Percentiles rank a stretch among this genome's conserved stretches.
These are phyloP conservation scores for Torulaspora delbrueckii DNA, from an alignment of 805 yeast species.

Conservation along the genomic window DNA sequence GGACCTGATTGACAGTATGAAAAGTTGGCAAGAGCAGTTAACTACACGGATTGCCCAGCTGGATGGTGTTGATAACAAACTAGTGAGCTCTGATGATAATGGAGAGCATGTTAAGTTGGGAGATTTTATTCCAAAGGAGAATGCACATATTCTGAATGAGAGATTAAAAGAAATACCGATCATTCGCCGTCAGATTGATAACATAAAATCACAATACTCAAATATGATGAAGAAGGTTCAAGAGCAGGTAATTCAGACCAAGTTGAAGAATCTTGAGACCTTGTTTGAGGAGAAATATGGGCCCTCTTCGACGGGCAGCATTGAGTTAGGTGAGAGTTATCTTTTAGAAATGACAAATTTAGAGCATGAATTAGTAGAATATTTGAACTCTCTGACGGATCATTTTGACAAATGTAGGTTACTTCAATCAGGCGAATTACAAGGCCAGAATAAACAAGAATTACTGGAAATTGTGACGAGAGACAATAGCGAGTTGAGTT, in stretches of 20 bases:
- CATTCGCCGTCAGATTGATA: slow-evolving; percentile 27
- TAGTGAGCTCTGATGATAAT: slow-evolving; percentile 21
- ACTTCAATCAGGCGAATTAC: slow-evolving; percentile 30
- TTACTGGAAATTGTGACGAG: slow-evolving; percentile 44
- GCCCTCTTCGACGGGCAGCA: slow-evolving; percentile 19
- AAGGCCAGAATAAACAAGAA: slow-evolving; percentile 36
- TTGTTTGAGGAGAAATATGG: slow-evolving; percentile 24
- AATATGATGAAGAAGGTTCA: slow-evolving; percentile 31
- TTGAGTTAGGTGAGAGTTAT: slow-evolving; percentile 25
- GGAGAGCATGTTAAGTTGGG: slow-evolving; percentile 31
- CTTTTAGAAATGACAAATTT: slow-evolving; percentile 41
- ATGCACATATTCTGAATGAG: slow-evolving; percentile 26
- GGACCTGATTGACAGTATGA: slow-evolving; percentile 22
- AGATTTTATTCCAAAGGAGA: slow-evolving; percentile 46
- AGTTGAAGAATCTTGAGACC: slow-evolving; percentile 20
- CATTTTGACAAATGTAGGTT: slow-evolving; percentile 75
- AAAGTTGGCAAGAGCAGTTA: slow-evolving; percentile 34
- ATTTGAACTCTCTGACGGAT: slow-evolving; percentile 65
- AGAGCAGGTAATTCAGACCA: slow-evolving; percentile 22
- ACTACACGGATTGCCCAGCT: slow-evolving; percentile 34
- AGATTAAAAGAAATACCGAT: slow-evolving; percentile 35
- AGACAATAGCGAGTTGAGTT: slow-evolving; percentile 54
- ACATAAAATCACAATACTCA: slow-evolving; percentile 30
- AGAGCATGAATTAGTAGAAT: slow-evolving; percentile 66
- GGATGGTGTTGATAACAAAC: slow-evolving; percentile 37